These are phyloP conservation scores for Aphanomyces invadans DNA, from an alignment of 352 stramenopile genomes.

Conservation along the genomic window DNA sequence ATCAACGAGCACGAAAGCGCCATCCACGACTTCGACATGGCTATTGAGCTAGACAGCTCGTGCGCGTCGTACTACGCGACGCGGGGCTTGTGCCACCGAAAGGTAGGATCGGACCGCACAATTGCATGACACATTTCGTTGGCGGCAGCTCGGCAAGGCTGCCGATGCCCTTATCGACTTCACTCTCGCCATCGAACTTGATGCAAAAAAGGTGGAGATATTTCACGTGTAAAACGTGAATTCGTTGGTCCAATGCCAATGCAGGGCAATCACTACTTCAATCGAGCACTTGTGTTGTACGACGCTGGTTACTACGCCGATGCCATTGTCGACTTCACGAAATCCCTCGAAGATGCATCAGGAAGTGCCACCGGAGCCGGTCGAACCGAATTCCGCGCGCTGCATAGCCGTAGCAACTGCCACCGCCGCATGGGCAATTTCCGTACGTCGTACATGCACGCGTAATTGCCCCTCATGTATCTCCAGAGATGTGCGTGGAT, in stretches of 20 bases:
- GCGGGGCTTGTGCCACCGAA: conserved; percentile 59
- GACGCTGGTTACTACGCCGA: conserved; percentile 56
- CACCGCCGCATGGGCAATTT: conserved; percentile 50
- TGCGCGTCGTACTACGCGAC: conserved; percentile 68
- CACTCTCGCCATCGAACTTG: conserved; percentile 59
- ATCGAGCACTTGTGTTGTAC: conserved; percentile 59
- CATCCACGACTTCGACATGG: conserved; percentile 46
- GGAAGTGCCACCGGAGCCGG: conserved; percentile 33
- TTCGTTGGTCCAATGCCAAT: background rate
- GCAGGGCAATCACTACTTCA: conserved; percentile 57
- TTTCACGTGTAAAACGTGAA: conserved; percentile 58
- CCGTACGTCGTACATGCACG: too few species aligned
- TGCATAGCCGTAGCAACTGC: conserved; percentile 62
- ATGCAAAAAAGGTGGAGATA: too few species aligned
- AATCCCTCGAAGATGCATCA: conserved; percentile 60
- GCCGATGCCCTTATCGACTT: conserved; percentile 57
- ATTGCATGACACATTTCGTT: too few species aligned
- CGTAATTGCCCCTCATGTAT: too few species aligned
- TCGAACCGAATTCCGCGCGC: conserved; percentile 55
- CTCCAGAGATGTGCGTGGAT: conserved; percentile 49
- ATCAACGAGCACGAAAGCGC: conserved; percentile 63
- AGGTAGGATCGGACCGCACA: too few species aligned
- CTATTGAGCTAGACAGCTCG: conserved; percentile 55
- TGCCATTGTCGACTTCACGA: conserved; percentile 63
- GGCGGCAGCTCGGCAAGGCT: conserved; percentile 36